Percentiles rank a stretch among this genome's conserved stretches.
phyloP scores from a whole-genome alignment of 192 early-diverging fungal genomes.

The Podila clonocystis region DNA sequence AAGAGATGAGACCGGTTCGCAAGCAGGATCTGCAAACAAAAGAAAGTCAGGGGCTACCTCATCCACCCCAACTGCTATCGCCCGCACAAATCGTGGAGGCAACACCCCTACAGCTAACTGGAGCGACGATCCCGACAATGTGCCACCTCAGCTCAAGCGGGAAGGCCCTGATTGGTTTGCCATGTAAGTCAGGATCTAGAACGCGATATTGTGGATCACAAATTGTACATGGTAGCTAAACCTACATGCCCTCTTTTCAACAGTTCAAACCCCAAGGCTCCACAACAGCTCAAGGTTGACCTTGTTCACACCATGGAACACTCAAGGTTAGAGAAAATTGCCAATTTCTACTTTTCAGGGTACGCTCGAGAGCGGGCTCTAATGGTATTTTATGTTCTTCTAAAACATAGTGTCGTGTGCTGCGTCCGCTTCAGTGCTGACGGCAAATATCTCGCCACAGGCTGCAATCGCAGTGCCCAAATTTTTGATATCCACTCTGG shows the following conservation, averaged over 20 bases:
- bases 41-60: constrained; percentile 25
- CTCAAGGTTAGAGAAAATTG: constrained; percentile 33
- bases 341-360: neutral
- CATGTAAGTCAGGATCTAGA: constrained; percentile 60
- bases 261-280: constrained; percentile 73
- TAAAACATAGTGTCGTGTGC: constrained; percentile 86
- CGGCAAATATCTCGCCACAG: constrained; percentile 92
- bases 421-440: constrained; percentile 96
- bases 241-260: neutral
- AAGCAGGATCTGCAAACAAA: constrained; percentile 27
- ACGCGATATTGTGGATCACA: neutral
- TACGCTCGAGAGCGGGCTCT: constrained; percentile 20
- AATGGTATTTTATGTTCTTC: constrained; percentile 54
- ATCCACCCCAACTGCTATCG: constrained; percentile 24
- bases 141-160: constrained; percentile 77
- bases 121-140: constrained; percentile 74
- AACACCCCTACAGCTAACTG: constrained; percentile 24
- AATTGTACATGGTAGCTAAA: neutral
- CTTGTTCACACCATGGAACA: constrained; percentile 68
- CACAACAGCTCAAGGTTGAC: constrained; percentile 71
- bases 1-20: constrained; percentile 32
- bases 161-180: constrained; percentile 93
- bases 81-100: constrained; percentile 15
- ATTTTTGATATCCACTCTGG: constrained; percentile 90
- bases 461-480: constrained; percentile 90